Base-by-base conservation (phyloP, 768 basidiomycete species). In the Tubosaeta brunneosetosa region DNA sequence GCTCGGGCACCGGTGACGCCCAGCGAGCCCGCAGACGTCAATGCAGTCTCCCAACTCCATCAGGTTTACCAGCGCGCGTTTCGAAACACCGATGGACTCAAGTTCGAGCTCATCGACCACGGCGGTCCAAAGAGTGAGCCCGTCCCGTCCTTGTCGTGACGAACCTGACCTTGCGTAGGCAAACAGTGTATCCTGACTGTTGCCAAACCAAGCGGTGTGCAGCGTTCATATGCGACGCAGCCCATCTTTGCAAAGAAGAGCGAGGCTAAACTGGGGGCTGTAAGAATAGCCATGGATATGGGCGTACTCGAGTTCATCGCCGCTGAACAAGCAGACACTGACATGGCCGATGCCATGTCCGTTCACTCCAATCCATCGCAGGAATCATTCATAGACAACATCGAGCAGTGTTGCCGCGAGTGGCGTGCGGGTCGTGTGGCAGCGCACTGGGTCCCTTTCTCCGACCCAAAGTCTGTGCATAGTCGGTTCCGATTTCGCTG, bases 151-250 rank as follows among this genome's bases (percentile, higher is more conserved):
- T 19, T 7, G 6, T 33, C 11, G 9, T 19, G 25, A 17, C 38
- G 25, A n/a, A 4, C 44, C 52, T 64, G 11, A 66, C 34, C 16
- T 4, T 10, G 8, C 3, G 8, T 60, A 86, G 83, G 62, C 53
- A 83, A 79, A 60, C 77, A 79, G 49, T 85, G 85, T 57, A 81
- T 82, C 45, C 62, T 86, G 37, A 83, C 82, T 1, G 78, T 86
- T 52, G 79, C 73, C 29, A 29, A 29, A 29, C 29, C 29, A 29
- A 4, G 9, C 29, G 29, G 29, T 9, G 29, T 29, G 29, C 29
- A 29, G 29, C 29, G 29, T 29, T 29, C 29, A 29, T 29, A 29
- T 29, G 29, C 29, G 9, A 29, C 29, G 29, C 29, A 29, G 29
- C 29, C 29, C 4, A 9, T 29, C 29, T 29, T 29, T 29, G 40